phyloP scores from a whole-genome alignment of 371 early-diverging fungal genomes.

The Saksenaea oblongispora region DNA sequence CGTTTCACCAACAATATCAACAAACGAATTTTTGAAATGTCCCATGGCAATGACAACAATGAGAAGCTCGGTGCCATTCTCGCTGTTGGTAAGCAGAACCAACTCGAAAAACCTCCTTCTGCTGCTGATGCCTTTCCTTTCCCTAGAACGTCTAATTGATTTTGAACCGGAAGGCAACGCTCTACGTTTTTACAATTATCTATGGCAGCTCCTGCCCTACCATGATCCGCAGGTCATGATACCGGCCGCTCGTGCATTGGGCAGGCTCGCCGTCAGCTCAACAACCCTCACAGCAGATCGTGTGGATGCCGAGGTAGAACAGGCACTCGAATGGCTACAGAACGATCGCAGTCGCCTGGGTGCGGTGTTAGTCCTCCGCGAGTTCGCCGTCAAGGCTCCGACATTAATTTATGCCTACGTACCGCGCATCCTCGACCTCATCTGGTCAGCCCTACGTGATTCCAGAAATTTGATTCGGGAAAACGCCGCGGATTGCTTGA shows the following conservation, averaged over 20 bases:
- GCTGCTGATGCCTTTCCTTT: not conserved
- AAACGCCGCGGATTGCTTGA: slow-evolving; percentile 87
- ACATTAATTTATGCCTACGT: slow-evolving; percentile 86
- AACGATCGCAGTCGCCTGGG: slow-evolving; percentile 84
- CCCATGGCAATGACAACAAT: slow-evolving; percentile 64
- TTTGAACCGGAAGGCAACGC: slow-evolving; percentile 87
- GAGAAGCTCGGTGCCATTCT: slow-evolving; percentile 78
- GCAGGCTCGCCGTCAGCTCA: slow-evolving; percentile 76
- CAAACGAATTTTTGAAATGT: slow-evolving; percentile 72
- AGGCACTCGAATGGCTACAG: slow-evolving; percentile 90
- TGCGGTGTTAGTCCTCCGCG: slow-evolving; percentile 85
- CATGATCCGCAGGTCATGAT: slow-evolving; percentile 84
- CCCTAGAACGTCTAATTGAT: slow-evolving; percentile 81
- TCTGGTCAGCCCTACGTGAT: slow-evolving; percentile 90
- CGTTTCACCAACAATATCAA: slow-evolving; percentile 78
- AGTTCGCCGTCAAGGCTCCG: slow-evolving; percentile 82
- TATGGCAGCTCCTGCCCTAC: slow-evolving; percentile 83
- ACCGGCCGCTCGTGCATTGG: slow-evolving; percentile 81
- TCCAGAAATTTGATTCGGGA: slow-evolving; percentile 79
- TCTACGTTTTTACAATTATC: slow-evolving; percentile 85
- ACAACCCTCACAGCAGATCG: slow-evolving; percentile 82
- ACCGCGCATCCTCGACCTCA: slow-evolving; percentile 80
- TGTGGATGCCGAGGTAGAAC: slow-evolving; percentile 87
- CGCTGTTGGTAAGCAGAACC: slow-evolving; percentile 61
- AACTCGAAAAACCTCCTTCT: not conserved